phyloP scores from a whole-genome alignment of 495 filamentous ascomycete genomes.

The Hypoxylon lienhwacheense region DNA sequence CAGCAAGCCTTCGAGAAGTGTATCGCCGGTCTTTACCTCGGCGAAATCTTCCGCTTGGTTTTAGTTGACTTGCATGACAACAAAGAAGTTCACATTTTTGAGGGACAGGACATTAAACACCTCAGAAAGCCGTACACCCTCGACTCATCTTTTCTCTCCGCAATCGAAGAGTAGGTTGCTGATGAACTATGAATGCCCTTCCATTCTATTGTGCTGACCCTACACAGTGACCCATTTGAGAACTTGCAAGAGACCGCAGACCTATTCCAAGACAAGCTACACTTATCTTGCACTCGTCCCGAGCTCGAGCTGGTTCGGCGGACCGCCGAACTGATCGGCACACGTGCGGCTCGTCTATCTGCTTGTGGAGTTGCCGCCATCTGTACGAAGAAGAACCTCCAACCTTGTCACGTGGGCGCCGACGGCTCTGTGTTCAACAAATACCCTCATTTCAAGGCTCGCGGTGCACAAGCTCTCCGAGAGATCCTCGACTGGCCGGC shows the following conservation, averaged over 20 bases:
- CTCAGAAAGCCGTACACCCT: conserved; percentile 82
- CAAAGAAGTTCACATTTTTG: conserved; percentile 75
- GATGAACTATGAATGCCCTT: not conserved
- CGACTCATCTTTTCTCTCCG: conserved; percentile 93
- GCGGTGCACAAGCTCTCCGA: conserved; percentile 82
- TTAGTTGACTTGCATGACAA: conserved; percentile 83
- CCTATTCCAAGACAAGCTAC: conserved; percentile 72
- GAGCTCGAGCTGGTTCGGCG: conserved; percentile 87
- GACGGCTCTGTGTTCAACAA: conserved; percentile 98
- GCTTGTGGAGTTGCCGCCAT: conserved; percentile 94
- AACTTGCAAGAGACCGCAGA: conserved; percentile 85
- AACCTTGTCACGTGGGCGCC: conserved; percentile 88
- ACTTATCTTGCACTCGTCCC: conserved; percentile 64
- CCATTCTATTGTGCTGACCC: conserved; percentile 12
- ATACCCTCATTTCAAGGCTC: conserved; percentile 94
- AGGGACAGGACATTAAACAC: conserved; percentile 74
- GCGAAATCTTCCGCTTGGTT: conserved; percentile 91
- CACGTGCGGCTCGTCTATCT: conserved; percentile 87
- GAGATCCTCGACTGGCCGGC: conserved; percentile 92
- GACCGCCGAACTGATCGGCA: conserved; percentile 90
- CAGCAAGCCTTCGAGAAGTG: conserved; percentile 99
- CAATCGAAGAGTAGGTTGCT: conserved; percentile 74
- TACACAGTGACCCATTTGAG: conserved; percentile 79
- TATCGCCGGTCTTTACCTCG: conserved; percentile 93
- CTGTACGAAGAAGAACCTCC: conserved; percentile 88